phyloP scores from a whole-genome alignment of 352 stramenopile genomes.

The Pythium utonaiense region DNA sequence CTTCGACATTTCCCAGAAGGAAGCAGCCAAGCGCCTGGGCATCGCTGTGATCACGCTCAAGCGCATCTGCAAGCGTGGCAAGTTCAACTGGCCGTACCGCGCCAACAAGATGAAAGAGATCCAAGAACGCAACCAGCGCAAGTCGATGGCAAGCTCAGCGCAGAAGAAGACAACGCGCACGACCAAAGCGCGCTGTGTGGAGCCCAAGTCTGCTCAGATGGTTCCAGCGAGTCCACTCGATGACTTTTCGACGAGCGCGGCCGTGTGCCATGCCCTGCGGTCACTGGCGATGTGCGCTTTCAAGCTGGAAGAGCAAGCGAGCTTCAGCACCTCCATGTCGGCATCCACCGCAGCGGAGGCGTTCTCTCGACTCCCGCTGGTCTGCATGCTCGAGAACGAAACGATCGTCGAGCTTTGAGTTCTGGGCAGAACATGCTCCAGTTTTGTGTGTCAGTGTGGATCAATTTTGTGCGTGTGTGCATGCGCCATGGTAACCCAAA shows the following conservation, averaged over 20 bases:
- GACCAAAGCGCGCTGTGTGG: not conserved
- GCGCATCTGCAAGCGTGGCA: conserved; percentile 48
- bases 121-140: conserved; percentile 7
- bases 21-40: conserved; percentile 37
- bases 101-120: conserved; percentile 24
- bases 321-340: conserved; percentile 5
- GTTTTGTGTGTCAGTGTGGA: not conserved
- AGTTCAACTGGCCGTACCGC: conserved; percentile 61
- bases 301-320: conserved; percentile 20
- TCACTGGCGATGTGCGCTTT: conserved; percentile 25
- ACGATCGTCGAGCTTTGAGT: conserved; percentile 12
- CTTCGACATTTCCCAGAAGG: conserved; percentile 49
- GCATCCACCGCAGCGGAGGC: conserved; percentile 12
- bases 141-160: not conserved
- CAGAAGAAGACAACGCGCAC: not conserved
- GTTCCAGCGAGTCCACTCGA: conserved; percentile 1
- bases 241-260: not conserved
- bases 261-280: conserved; percentile 12
- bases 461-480: not conserved
- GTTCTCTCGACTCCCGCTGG: conserved; percentile 20
- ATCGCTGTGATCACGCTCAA: conserved; percentile 70
- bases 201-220: not conserved
- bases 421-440: not conserved
- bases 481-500: not conserved
- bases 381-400: conserved; percentile 27